A percentile compares a stretch with the other conserved stretches of the same genome.
These are phyloP conservation scores for Pseudocercospora cruenta DNA, from an alignment of 2,329 filamentous ascomycete genomes.

Conservation along the genomic window DNA sequence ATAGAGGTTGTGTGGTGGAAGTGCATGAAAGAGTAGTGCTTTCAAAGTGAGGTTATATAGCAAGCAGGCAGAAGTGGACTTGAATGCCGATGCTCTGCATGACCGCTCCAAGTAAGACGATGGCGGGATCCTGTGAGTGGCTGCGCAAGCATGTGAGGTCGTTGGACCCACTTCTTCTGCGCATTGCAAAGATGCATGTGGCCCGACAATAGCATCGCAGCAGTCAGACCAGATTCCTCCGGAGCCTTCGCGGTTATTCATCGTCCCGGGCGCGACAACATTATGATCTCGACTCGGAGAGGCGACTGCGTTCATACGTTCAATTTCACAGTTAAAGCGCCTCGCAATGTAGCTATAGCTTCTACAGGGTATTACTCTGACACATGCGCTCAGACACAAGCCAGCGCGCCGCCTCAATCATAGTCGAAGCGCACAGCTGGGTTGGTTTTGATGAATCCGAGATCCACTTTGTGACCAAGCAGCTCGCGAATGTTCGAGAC, in stretches of 20 bases:
- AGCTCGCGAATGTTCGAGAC: constrained; percentile 85
- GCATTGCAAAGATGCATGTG: not conserved
- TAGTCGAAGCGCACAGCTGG: constrained; percentile 88
- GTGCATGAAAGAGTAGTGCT: not conserved
- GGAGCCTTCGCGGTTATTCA: not conserved
- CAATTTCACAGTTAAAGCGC: not conserved
- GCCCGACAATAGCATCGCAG: not conserved
- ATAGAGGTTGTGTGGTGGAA: not conserved
- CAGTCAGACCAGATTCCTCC: too few relatives aligned
- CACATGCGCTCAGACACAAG: not conserved
- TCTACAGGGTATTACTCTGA: not conserved
- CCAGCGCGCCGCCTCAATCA: constrained; percentile 46
- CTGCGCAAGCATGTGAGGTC: not conserved
- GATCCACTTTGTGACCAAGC: constrained; percentile 91
- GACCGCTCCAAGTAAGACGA: not conserved
- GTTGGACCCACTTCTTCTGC: not conserved
- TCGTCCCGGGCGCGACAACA: not conserved
- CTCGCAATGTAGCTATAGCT: not conserved
- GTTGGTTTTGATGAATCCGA: constrained; percentile 89
- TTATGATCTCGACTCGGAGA: not conserved
- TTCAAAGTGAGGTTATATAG: not conserved
- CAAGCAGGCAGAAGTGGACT: not conserved
- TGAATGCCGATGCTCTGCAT: not conserved
- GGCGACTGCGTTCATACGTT: not conserved
- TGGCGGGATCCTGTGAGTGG: not conserved